phyloP scores from a whole-genome alignment of 2,329 filamentous ascomycete species.

The Penicillium glabrum region DNA sequence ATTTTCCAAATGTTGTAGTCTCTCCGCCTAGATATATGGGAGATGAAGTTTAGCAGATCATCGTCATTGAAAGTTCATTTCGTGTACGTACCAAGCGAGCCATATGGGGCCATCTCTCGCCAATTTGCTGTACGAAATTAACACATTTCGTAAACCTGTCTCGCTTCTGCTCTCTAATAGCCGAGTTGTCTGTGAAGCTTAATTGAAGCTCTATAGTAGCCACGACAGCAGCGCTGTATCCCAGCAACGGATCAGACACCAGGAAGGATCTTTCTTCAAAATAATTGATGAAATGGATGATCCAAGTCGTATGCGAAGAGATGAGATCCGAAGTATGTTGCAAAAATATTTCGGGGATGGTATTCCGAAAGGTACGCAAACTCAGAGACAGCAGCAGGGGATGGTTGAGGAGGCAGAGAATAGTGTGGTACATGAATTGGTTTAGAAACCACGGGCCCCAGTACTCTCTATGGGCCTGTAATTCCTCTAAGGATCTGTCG shows the following conservation, averaged over 20 bases:
- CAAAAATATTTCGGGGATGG: slow-evolving; percentile 56
- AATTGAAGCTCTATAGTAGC: slow-evolving; percentile 57
- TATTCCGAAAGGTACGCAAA: slow-evolving; percentile 53
- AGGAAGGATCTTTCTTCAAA: slow-evolving; percentile 47
- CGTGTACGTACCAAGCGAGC: slow-evolving; percentile 38
- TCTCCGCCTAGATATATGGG: slow-evolving; percentile 35
- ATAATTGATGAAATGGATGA: slow-evolving; percentile 53
- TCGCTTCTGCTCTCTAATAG: slow-evolving; percentile 43
- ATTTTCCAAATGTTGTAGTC: slow-evolving; percentile 44
- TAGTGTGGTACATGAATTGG: slow-evolving; percentile 55
- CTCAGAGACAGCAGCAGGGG: slow-evolving; percentile 54
- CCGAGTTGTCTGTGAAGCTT: slow-evolving; percentile 48
- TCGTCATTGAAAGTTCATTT: not conserved
- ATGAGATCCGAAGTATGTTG: slow-evolving; percentile 56
- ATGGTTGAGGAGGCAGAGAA: slow-evolving; percentile 55
- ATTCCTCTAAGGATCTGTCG: slow-evolving; percentile 41
- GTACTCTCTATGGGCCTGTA: slow-evolving; percentile 50
- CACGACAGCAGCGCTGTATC: slow-evolving; percentile 53
- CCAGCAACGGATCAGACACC: slow-evolving; percentile 49
- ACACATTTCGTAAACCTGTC: slow-evolving; percentile 48
- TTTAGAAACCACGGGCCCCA: slow-evolving; percentile 56
- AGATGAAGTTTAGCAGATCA: not conserved
- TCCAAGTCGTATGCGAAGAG: slow-evolving; percentile 54
- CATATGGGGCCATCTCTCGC: slow-evolving; percentile 48
- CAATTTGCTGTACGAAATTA: slow-evolving; percentile 44